phyloP scores from a whole-genome alignment of 306 rosid species.

The Biancaea sappan region DNA sequence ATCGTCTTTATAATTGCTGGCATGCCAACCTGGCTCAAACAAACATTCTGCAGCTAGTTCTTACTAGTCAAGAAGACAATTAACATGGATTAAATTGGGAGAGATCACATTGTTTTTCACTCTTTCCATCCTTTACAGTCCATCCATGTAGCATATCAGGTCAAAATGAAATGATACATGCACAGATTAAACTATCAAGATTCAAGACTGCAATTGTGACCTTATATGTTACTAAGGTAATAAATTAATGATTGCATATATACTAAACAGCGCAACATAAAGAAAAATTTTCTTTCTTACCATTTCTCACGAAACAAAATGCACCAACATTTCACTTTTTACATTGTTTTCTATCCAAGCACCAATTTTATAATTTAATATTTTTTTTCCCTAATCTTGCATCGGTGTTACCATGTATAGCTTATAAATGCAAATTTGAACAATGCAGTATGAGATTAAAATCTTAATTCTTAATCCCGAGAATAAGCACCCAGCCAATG shows the following conservation, averaged over 20 bases:
- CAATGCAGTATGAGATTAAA: slow-evolving; percentile 24
- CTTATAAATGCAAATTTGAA: slow-evolving; percentile 5
- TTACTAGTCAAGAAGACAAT: not conserved
- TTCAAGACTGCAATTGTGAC: not conserved
- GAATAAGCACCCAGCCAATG: slow-evolving; percentile 1
- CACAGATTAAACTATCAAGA: slow-evolving; percentile 1
- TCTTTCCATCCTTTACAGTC: not conserved
- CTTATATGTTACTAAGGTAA: not conserved
- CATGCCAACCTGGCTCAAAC: slow-evolving; percentile 23
- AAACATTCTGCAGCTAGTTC: not conserved
- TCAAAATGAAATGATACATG: slow-evolving; percentile 24
- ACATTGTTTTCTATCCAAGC: not conserved
- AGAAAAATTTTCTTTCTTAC: slow-evolving; percentile 1
- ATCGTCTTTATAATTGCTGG: not conserved
- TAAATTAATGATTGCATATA: not conserved
- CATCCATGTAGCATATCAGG: slow-evolving; percentile 15
- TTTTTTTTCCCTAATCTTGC: not conserved
- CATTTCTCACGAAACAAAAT: not conserved
- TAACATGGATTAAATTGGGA: not conserved
- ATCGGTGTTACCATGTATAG: not conserved
- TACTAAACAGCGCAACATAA: slow-evolving; percentile 15
- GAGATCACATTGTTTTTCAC: not conserved
- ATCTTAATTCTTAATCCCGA: not conserved
- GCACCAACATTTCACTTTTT: not conserved
- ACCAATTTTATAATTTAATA: not conserved